Evolutionary conservation across 139 green algal genomes (phyloP), one percentile per base, ranked within the genome.

Genomic region (Chlorella ohadii): DNA sequence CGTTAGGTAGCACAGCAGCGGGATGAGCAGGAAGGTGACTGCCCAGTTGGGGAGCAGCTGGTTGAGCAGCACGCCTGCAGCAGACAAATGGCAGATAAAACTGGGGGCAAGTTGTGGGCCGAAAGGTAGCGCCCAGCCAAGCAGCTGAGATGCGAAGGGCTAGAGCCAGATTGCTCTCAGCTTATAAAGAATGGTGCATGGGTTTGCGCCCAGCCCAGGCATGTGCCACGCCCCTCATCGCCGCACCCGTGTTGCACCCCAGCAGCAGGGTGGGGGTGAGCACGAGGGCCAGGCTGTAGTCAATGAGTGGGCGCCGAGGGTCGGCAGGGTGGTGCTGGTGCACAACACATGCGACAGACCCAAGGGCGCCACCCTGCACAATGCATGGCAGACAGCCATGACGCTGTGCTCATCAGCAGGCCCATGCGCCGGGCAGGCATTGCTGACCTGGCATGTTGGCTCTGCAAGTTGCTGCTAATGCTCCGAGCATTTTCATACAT

Each of bases 31-130:
- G 1, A 85, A 41, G 13, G 81, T 88, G 38, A 93, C 79, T 3
- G 84, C 64, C 90, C 90, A 93, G 7, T 38, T 36, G 11, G 90
- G 90, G 31, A 93, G 76, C 36, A 92, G 47, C 34, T 84, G 55
- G 47, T 93, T 93, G 6, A 89, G 66, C 55, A 93, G 74, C 22
- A 92, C 90, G 27, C 87, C 89, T 84, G 85, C 77, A 78, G 31
- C 20, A 56, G 16, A 5, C 0, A 82, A 78, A 13, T 12, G 57
- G 12, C 4, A 13, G 9, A 28, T 12, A 4, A 19, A 65, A 13
- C 4, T 65, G 57, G 9, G 57, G 22, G 23, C 57, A n/a, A n/a
- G n/a, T n/a, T n/a, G n/a, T n/a, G n/a, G n/a, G n/a, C n/a, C n/a
- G n/a, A n/a, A n/a, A n/a, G n/a, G n/a, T n/a, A n/a, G n/a, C n/a